Conservation (phyloP, 495 filamentous ascomycete species). For the Penicillium bovifimosum region DNA sequence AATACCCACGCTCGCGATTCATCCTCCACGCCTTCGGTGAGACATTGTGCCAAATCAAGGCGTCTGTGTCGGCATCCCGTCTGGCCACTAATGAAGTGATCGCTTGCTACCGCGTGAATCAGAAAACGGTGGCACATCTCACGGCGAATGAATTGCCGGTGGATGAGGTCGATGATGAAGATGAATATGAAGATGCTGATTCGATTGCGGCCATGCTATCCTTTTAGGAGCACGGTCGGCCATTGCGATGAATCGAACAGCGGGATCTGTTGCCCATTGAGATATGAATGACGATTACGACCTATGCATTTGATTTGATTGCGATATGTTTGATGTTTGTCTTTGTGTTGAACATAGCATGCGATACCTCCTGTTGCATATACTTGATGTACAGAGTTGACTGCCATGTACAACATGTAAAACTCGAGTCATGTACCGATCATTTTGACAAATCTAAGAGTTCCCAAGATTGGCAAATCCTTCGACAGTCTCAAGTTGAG, state of each 20-base stretch:
- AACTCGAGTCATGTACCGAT: background rate
- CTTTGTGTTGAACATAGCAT: background rate
- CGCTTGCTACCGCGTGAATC: constrained; percentile 30
- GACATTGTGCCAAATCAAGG: constrained; percentile 61
- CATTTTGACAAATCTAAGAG: background rate
- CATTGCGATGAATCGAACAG: constrained; percentile 12
- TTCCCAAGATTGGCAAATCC: too few relatives aligned
- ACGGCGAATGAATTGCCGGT: constrained; percentile 12
- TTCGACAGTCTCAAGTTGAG: background rate
- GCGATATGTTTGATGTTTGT: background rate
- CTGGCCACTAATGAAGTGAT: constrained; percentile 25
- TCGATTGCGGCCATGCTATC: constrained; percentile 30
- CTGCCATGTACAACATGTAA: too few relatives aligned
- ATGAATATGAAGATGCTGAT: constrained; percentile 32
- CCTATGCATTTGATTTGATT: background rate
- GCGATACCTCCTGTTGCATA: background rate
- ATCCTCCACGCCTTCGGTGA: constrained; percentile 61
- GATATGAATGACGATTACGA: background rate
- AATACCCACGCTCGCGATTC: constrained; percentile 38
- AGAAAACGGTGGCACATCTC: constrained; percentile 27
- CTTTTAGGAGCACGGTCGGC: constrained; percentile 4
- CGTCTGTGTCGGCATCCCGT: constrained; percentile 26
- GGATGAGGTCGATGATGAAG: constrained; percentile 16
- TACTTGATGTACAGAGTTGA: background rate
- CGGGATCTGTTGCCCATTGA: background rate